These are phyloP conservation scores for Sarocladium kiliense DNA, from an alignment of 2,329 filamentous ascomycete genomes.

Conservation along the genomic window DNA sequence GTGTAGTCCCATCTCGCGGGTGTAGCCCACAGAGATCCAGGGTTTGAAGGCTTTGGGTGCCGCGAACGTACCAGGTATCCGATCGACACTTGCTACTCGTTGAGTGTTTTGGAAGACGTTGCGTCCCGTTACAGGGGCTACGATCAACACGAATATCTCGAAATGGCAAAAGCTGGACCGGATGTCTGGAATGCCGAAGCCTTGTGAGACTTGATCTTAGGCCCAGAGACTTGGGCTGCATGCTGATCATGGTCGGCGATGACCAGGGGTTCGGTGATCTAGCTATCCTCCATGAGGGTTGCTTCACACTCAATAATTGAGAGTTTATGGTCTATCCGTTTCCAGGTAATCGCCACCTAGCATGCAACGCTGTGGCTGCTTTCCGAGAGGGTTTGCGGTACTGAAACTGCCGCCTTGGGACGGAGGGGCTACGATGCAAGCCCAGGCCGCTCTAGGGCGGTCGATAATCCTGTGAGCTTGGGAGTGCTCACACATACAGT, in stretches of 20 bases:
- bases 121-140: neutral
- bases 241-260: constrained; percentile 1
- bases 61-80: too few relatives aligned
- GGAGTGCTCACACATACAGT: neutral
- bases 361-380: constrained; percentile 7
- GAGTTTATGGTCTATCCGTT: neutral
- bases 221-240: neutral
- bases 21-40: too few relatives aligned
- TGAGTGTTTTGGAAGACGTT: too few relatives aligned
- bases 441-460: neutral
- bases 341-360: neutral
- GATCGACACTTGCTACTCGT: too few relatives aligned
- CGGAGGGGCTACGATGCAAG: neutral
- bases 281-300: neutral
- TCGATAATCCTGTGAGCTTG: neutral
- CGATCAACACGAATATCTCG: neutral
- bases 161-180: neutral
- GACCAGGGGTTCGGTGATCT: constrained; percentile 4
- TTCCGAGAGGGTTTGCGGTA: neutral
- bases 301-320: neutral
- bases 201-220: neutral
- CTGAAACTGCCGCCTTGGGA: neutral
- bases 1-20: too few relatives aligned
- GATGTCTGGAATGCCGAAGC: neutral
- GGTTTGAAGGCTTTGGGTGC: too few relatives aligned